Evolutionary conservation across 1,284 basidiomycete genomes (phyloP), one percentile per base, ranked within the genome.

Genomic region (Phylloboletellus chloephorus): DNA sequence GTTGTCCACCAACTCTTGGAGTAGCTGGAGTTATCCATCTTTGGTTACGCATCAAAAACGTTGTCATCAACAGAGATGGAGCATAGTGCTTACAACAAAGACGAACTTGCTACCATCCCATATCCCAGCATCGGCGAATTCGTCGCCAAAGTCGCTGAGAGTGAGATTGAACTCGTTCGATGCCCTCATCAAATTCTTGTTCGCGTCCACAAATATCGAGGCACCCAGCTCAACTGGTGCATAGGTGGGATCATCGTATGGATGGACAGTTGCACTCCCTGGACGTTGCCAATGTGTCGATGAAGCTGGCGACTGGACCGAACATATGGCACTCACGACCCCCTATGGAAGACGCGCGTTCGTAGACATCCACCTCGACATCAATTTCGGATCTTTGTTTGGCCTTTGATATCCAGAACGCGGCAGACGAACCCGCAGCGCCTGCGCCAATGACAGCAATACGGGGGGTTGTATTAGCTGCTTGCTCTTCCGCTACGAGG

Each of bases 381-480:
- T 79, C 71, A 17, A 85, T 58, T 1, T 76, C 79, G 39, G 73
- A 76, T 22, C 84, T 67, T 46, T 82, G 69, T 53, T 81, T 82
- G 11, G 85, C 85, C 53, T 83, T 84, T 5, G 74, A 67, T 37
- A 95, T 75, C 79, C 90, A 93, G 63, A 89, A 93, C 1, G 92
- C 88, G 7, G 91, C 87, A 9, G 86, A 82, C 8, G 79, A 79
- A 3, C 92, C 93, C 7, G 76, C 87, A 7, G 92, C 88, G 15
- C 92, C 92, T 0, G 91, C 89, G 25, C 92, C 92, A 31, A 95
- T 77, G 54, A 95, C 80, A 6, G 91, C 91, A 47, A 95, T 67
- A 33, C 71, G 64, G 29, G 73, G 67, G 1, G 62, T 59, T 39
- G 43, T 31, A 31, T 31, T 37, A 26, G 31, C 34, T 19, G n/a